These are phyloP conservation scores for Botryotinia narcissicola DNA, from an alignment of 2,329 filamentous ascomycete genomes.

Conservation along the genomic window DNA sequence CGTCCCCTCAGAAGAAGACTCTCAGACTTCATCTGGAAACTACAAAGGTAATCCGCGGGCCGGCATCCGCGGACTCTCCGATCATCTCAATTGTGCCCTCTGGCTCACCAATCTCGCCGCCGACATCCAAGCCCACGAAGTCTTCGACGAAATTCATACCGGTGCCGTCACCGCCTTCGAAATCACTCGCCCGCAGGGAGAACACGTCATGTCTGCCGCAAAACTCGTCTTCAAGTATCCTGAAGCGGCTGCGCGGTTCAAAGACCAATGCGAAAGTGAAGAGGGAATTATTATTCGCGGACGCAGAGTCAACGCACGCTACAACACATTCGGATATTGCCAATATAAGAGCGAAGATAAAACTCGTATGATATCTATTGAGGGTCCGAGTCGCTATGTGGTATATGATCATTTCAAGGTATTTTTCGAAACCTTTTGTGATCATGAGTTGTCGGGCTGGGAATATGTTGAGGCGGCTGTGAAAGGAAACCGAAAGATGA, in stretches of 20 bases:
- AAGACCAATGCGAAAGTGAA: not conserved
- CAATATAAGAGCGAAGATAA: not conserved
- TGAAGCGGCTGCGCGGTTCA: not conserved
- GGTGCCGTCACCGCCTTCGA: not conserved
- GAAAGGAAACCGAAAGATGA: not conserved
- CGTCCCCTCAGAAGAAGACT: not conserved
- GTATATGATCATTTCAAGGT: not conserved
- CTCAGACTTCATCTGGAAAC: not conserved
- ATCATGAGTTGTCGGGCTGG: not conserved
- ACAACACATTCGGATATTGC: not conserved
- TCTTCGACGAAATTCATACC: not conserved
- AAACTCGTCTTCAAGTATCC: not conserved
- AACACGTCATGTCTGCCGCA: not conserved
- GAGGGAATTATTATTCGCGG: not conserved
- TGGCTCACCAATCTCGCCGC: not conserved
- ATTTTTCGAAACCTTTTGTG: not conserved
- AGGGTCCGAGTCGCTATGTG: not conserved
- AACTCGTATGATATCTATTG: not conserved
- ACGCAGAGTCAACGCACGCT: not conserved
- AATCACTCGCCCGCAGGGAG: not conserved
- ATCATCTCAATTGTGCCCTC: not conserved
- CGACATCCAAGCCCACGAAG: not conserved
- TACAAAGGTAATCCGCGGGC: not conserved
- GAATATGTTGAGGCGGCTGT: not conserved
- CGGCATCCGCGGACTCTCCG: not conserved